Percentiles rank a stretch among this genome's conserved stretches.
These are phyloP conservation scores for Mucor piriformis DNA, from an alignment of 371 early-diverging fungal species.

Conservation along the genomic window DNA sequence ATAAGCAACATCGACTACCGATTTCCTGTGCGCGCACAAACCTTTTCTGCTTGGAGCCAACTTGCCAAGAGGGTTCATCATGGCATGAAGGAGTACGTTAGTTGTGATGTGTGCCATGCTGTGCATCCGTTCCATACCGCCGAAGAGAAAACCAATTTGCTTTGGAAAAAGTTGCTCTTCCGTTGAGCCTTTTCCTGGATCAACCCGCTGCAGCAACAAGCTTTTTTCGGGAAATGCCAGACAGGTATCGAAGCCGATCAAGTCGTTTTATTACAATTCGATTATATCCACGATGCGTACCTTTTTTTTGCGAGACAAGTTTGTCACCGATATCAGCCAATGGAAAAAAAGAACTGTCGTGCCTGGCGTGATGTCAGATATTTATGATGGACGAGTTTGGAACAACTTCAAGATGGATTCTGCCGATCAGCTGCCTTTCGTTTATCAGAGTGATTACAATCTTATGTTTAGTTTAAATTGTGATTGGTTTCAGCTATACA, in stretches of 20 bases:
- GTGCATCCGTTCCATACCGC: background rate
- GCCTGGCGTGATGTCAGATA: background rate
- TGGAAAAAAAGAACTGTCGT: background rate
- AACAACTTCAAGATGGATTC: background rate
- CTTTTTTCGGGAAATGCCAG: background rate
- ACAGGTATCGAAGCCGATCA: background rate
- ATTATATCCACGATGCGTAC: background rate
- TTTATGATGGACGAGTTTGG: background rate
- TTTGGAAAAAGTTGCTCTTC: background rate
- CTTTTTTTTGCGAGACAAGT: background rate
- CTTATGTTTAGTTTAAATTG: conserved; percentile 10
- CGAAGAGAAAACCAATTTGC: background rate
- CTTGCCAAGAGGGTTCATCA: background rate
- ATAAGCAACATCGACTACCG: too few species aligned
- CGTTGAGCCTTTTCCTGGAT: background rate
- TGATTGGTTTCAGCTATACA: conserved; percentile 28
- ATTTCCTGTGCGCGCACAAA: too few species aligned
- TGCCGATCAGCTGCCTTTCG: background rate
- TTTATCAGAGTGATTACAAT: background rate
- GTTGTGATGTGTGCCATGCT: background rate
- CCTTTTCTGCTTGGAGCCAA: too few species aligned
- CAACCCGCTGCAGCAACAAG: background rate
- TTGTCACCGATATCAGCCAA: background rate
- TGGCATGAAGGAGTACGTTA: background rate
- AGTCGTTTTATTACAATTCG: background rate